Evolutionary conservation across 2,329 filamentous ascomycete species (phyloP), one percentile per base, ranked within the genome.

Genomic region (Penicillium sp.): DNA sequence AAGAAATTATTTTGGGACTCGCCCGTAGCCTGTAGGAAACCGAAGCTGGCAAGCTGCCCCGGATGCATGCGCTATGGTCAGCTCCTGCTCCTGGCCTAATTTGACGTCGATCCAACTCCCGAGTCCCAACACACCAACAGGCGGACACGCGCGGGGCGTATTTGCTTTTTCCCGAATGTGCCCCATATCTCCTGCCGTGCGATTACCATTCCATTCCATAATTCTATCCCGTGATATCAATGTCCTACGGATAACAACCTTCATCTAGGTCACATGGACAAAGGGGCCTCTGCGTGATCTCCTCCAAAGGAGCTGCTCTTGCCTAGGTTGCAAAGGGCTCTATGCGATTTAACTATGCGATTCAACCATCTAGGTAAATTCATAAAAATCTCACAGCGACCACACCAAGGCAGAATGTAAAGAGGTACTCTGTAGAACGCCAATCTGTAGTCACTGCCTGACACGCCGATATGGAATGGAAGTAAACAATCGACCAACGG

Each of bases 371-470:
- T 5, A 47, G 17, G 7, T 47, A 47, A 47, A 47, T 15, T 41
- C 35, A 41, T 41, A 5, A 41, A 41, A 49, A 29, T 49, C 13
- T 49, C 19, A 46, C 30, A 54, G 29, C 54, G 56, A 31, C 38
- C 38, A 56, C 47, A 53, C 23, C 8, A 61, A 52, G 46, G 35
- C 35, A 46, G 35, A 41, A 41, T 41, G 35, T 41, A 41, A 15
- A 41, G 11, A 41, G 35, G 35, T 41, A 41, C 11, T 41, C 35
- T 41, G 35, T 41, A 53, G 30, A 48, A 55, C 51, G 54, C 47
- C 55, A 59, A 61, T 48, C 56, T 56, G 55, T 51, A 59, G 41
- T 30, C 44, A 30, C 47, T 53, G 35, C 47, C 55, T 19, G 38
- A 50, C 30, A 23, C 55, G 46, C 55, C 47, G 31, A 30, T 13